These are phyloP conservation scores for Elsinoe fawcettii DNA, from an alignment of 2,329 filamentous ascomycete genomes.

Conservation along the genomic window DNA sequence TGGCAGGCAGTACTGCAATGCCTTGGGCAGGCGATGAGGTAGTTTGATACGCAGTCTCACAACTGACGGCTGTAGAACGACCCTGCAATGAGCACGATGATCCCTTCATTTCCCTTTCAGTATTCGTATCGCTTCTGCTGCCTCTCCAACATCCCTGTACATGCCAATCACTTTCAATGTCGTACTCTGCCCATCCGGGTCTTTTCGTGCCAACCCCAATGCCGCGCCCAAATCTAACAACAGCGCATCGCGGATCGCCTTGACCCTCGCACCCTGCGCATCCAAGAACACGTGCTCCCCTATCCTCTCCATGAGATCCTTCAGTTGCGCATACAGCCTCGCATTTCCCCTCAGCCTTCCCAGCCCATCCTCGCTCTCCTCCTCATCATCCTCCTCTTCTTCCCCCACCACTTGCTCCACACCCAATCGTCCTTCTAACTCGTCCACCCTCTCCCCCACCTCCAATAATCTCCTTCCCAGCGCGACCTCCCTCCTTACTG, in stretches of 20 bases:
- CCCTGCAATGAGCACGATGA: neutral
- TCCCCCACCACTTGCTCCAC: conserved; percentile 33
- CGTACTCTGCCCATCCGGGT: conserved; percentile 33
- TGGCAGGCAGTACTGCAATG: neutral
- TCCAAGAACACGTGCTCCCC: conserved; percentile 57
- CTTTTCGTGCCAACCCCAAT: conserved; percentile 48
- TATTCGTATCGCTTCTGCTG: conserved; percentile 50
- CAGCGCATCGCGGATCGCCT: conserved; percentile 53
- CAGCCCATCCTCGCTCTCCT: conserved; percentile 28
- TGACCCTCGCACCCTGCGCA: conserved; percentile 48
- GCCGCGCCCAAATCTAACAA: conserved; percentile 58
- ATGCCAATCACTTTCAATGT: conserved; percentile 51
- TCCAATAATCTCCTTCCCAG: conserved; percentile 57
- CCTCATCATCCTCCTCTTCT: conserved; percentile 26
- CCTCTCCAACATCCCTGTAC: conserved; percentile 55
- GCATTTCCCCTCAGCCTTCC: conserved; percentile 48
- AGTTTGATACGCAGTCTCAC: neutral
- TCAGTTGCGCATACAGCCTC: conserved; percentile 51
- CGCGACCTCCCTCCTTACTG: conserved; percentile 57
- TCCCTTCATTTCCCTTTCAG: conserved; percentile 36
- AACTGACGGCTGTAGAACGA: neutral
- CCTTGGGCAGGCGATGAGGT: neutral
- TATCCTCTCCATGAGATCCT: conserved; percentile 43
- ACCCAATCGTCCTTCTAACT: conserved; percentile 57
- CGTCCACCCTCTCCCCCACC: conserved; percentile 53